These are phyloP conservation scores for Rhodotorula mucilaginosa DNA, from an alignment of 1,284 basidiomycete species.

Conservation along the genomic window DNA sequence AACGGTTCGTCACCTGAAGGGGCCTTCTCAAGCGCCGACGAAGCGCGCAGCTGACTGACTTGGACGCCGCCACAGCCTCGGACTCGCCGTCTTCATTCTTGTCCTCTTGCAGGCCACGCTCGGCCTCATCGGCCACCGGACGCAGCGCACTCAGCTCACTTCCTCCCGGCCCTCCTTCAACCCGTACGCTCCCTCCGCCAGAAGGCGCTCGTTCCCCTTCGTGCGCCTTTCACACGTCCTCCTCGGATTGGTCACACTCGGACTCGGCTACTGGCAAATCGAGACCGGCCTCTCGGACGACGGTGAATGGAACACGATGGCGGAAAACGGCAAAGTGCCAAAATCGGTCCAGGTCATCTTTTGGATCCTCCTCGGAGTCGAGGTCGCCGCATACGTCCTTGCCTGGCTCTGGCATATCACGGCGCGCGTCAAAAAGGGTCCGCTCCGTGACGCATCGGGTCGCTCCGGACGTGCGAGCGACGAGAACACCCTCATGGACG, in stretches of 20 bases:
- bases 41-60: not conserved
- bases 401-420: slow-evolving; percentile 16
- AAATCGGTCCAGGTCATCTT: slow-evolving; percentile 52
- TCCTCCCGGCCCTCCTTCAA: slow-evolving; percentile 19
- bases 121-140: slow-evolving; percentile 20
- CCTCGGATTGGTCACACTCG: slow-evolving; percentile 18
- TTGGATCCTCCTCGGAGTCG: slow-evolving; percentile 25
- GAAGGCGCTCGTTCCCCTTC: not conserved
- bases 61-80: slow-evolving; percentile 10
- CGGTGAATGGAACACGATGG: slow-evolving; percentile 8
- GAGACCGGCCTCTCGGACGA: slow-evolving; percentile 15
- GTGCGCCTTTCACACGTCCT: slow-evolving; percentile 29
- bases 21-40: no score
- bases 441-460: not conserved
- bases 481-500: not conserved
- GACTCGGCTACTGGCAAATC: slow-evolving; percentile 24
- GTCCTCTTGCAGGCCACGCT: slow-evolving; percentile 23
- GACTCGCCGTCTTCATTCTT: slow-evolving; percentile 31
- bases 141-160: slow-evolving; percentile 8
- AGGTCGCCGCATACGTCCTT: slow-evolving; percentile 13
- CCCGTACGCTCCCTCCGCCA: not conserved
- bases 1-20: not conserved
- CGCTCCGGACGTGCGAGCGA: not conserved
- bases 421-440: not conserved
- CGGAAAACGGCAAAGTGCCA: slow-evolving; percentile 43